Evolutionary conservation across 2,329 filamentous ascomycete species (phyloP).

Genomic region (Apiospora rasikravindrae): DNA sequence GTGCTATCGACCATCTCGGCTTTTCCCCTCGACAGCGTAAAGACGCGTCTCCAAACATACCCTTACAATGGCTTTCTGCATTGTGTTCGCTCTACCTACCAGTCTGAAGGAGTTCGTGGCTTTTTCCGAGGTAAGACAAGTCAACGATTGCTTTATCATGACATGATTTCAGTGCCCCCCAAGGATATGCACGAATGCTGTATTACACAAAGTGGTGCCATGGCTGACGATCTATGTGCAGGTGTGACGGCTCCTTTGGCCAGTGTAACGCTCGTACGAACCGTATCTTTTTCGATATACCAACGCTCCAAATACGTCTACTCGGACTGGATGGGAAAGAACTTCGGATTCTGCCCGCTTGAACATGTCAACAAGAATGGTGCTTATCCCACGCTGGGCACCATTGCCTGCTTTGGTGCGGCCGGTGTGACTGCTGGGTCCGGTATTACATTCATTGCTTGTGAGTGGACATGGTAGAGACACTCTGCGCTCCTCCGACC

Average conservation of each 20-base stretch:
- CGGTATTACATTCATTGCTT: conserved; percentile 79
- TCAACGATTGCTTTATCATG: background rate
- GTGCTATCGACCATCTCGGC: conserved; percentile 78
- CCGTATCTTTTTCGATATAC: conserved; percentile 81
- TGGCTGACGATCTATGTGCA: conserved; percentile 36
- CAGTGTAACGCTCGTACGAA: conserved; percentile 78
- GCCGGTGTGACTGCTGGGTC: conserved; percentile 82
- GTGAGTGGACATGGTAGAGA: conserved; percentile 47
- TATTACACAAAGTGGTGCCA: conserved; percentile 1
- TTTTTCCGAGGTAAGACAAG: conserved; percentile 76
- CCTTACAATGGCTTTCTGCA: conserved; percentile 76
- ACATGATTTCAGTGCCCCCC: conserved; percentile 17
- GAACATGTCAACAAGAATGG: conserved; percentile 73
- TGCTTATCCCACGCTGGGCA: conserved; percentile 74
- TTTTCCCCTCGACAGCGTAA: conserved; percentile 89
- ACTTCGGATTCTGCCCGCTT: conserved; percentile 72
- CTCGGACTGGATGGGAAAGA: conserved; percentile 71
- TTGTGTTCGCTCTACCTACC: conserved; percentile 78
- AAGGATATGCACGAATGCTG: background rate
- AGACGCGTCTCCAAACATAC: conserved; percentile 89
- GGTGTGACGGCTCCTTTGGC: conserved; percentile 81
- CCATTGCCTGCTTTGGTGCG: conserved; percentile 76
- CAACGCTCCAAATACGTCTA: conserved; percentile 76
- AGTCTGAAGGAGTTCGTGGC: conserved; percentile 71
- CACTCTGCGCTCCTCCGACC: background rate